Conservation (phyloP, 1,139 yeast species). For the Geotrichum phurueaensis region DNA sequence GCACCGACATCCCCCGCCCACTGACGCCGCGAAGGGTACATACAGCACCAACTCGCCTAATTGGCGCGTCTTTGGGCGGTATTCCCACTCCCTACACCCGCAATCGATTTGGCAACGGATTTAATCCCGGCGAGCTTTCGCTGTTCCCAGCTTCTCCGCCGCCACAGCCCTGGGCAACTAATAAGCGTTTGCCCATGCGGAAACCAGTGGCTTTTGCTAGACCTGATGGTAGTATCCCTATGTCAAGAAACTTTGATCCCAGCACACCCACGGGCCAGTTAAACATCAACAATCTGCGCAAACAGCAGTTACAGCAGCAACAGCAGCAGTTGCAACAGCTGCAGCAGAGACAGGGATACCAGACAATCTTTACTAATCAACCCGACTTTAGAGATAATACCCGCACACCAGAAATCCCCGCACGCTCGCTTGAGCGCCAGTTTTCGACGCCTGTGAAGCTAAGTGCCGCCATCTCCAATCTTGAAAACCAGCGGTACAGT, state of each 20-base stretch:
- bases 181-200: not conserved
- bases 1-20: constrained; percentile 8
- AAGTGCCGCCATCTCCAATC: not conserved
- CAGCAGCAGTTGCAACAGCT: not conserved
- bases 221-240: not conserved
- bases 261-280: not conserved
- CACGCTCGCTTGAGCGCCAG: not conserved
- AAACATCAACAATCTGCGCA: not conserved
- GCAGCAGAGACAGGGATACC: not conserved
- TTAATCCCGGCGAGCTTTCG: not conserved
- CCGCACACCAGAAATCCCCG: constrained; percentile 2
- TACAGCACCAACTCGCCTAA: constrained; percentile 6
- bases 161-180: not conserved
- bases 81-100: not conserved
- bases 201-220: not conserved
- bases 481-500: not conserved
- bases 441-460: not conserved
- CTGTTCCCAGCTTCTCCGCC: not conserved
- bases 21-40: constrained; percentile 11
- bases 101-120: not conserved
- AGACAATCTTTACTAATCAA: not conserved
- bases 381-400: not conserved
- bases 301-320: not conserved
- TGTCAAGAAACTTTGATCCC: not conserved
- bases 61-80: not conserved